Conservation (phyloP, 371 early-diverging fungal genomes). For the Mortierella sp. region DNA sequence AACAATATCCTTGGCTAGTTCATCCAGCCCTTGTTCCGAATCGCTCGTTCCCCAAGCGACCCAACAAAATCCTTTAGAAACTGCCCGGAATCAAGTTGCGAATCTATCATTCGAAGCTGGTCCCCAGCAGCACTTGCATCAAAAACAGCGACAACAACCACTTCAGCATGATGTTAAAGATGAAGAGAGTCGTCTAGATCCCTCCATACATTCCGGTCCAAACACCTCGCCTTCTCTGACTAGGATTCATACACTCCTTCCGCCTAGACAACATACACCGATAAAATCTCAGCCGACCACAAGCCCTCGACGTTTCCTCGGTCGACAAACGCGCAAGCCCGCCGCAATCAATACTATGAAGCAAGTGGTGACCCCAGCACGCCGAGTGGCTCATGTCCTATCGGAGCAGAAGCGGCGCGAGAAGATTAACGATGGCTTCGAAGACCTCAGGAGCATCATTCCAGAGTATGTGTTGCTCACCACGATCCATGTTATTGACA, state of each 20-base stretch:
- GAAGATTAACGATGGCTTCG: conserved; percentile 60
- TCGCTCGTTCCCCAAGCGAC: too few relatives aligned
- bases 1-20: too few relatives aligned
- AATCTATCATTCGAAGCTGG: conserved; percentile 1
- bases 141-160: not conserved
- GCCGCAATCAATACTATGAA: conserved; percentile 17
- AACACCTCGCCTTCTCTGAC: too few relatives aligned
- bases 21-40: too few relatives aligned
- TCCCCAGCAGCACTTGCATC: conserved; percentile 3
- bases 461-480: conserved; percentile 30
- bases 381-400: conserved; percentile 57
- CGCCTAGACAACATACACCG: conserved; percentile 27
- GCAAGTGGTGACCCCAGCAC: conserved; percentile 32
- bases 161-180: too few relatives aligned
- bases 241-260: conserved; percentile 13
- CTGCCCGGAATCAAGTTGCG: not conserved
- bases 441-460: conserved; percentile 55
- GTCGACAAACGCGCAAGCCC: conserved; percentile 36
- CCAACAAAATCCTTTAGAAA: not conserved
- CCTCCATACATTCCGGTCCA: too few relatives aligned
- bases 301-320: conserved; percentile 34
- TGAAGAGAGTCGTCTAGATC: too few relatives aligned
- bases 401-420: conserved; percentile 58
- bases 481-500: too few relatives aligned
- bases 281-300: conserved; percentile 26